Conservation (phyloP, 129 eudicot species). For the Centrapalus pauciflorus region DNA sequence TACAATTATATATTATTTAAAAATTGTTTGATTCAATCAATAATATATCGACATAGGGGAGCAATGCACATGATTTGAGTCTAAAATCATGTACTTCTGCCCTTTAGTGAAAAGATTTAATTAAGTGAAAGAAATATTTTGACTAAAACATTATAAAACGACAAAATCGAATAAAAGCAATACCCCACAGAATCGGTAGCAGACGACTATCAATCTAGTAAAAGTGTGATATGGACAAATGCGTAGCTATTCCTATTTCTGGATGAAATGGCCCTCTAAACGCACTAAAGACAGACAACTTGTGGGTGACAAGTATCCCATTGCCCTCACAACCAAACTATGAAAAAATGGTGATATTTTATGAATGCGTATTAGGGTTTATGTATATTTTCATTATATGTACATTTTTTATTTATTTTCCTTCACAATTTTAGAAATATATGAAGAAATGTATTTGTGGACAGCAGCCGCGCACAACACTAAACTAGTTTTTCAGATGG, state of each 20-base stretch:
- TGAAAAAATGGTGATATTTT: no score
- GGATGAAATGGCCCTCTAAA: background rate
- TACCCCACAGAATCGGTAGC: constrained; percentile 33
- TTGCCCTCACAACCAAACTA: no score
- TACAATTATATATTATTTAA: no score
- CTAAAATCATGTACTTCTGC: background rate
- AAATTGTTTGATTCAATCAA: no score
- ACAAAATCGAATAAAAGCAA: constrained; percentile 22
- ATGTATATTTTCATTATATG: no score
- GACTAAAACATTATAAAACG: constrained; percentile 17
- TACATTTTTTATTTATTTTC: no score
- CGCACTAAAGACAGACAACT: background rate
- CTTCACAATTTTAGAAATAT: no score
- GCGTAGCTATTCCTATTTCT: background rate
- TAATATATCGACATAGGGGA: background rate
- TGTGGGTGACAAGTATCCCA: background rate
- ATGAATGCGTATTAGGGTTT: no score
- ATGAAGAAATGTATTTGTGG: no score
- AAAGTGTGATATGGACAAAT: constrained; percentile 20
- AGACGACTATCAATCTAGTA: constrained; percentile 25
- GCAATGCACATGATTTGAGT: background rate
- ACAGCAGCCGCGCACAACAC: no score
- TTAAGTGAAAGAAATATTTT: background rate
- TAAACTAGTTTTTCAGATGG: no score
- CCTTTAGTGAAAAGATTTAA: constrained; percentile 9